Evolutionary conservation across 208 protist genomes (phyloP).

Genomic region (Leishmania amazonensis): DNA sequence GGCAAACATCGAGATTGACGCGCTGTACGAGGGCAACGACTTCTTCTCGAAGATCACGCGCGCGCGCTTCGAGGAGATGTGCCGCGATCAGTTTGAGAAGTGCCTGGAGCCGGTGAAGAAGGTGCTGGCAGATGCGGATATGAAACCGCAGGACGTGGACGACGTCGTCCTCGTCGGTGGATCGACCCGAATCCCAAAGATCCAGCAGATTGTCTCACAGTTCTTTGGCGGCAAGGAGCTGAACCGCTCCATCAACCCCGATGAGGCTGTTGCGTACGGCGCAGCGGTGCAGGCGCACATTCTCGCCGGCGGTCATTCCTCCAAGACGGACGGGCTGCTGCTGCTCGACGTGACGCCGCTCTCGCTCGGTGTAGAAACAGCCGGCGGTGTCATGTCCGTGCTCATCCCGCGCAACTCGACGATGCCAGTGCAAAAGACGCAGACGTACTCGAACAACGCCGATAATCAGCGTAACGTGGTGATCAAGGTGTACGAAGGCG

Average conservation of each 20-base stretch:
- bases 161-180: conserved; percentile 97
- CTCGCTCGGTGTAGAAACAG: conserved; percentile 94
- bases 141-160: conserved; percentile 88
- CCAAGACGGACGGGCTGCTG: conserved; percentile 78
- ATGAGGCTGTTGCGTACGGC: conserved; percentile 94
- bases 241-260: conserved; percentile 94
- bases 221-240: conserved; percentile 96
- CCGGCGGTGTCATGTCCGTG: conserved; percentile 96
- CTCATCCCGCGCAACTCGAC: conserved; percentile 90
- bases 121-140: conserved; percentile 88
- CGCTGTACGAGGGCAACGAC: conserved; percentile 97
- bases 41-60: conserved; percentile 98
- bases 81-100: conserved; percentile 86
- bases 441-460: conserved; percentile 88
- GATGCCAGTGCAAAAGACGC: conserved; percentile 84
- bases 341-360: conserved; percentile 93
- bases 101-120: conserved; percentile 85
- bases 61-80: conserved; percentile 98
- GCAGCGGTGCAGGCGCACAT: conserved; percentile 97
- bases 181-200: conserved; percentile 98
- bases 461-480: conserved; percentile 92
- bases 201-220: conserved; percentile 95
- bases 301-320: conserved; percentile 71
- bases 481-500: conserved; percentile 95
- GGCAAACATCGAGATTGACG: conserved; percentile 98